phyloP scores from a whole-genome alignment of 2,329 filamentous ascomycete genomes.

The Colletotrichum agaves region DNA sequence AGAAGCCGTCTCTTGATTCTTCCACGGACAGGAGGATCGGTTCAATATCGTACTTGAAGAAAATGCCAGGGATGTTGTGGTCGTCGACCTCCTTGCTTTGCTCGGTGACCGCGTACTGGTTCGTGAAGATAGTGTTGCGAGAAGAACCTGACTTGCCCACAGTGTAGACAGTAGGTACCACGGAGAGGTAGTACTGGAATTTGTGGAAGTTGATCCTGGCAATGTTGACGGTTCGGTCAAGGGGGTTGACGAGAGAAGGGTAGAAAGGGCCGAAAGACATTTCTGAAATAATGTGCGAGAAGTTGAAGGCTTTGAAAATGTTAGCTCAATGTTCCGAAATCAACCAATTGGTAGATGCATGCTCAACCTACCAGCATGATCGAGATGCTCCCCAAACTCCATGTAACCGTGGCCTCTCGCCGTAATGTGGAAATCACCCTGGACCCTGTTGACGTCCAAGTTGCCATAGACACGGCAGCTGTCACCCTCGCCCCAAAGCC shows the following conservation, averaged over 20 bases:
- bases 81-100: conserved; percentile 80
- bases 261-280: conserved; percentile 98
- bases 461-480: conserved; percentile 91
- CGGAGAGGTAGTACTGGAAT: conserved; percentile 96
- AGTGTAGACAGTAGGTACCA: conserved; percentile 95
- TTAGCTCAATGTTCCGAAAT: background rate
- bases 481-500: conserved; percentile 68
- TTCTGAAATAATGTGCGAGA: conserved; percentile 95
- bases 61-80: conserved; percentile 83
- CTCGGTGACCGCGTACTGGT: conserved; percentile 97
- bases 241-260: conserved; percentile 90
- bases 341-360: background rate
- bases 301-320: conserved; percentile 82
- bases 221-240: conserved; percentile 87
- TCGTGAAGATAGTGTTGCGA: conserved; percentile 80
- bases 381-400: conserved; percentile 81
- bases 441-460: conserved; percentile 93
- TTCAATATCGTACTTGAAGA: conserved; percentile 99
- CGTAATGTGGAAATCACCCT: conserved; percentile 98
- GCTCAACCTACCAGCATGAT: conserved; percentile 75
- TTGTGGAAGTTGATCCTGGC: conserved; percentile 88
- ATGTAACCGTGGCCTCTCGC: conserved; percentile 95
- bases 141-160: conserved; percentile 56
- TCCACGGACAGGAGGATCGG: conserved; percentile 88
- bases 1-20: conserved; percentile 80